Conservation (phyloP, 495 filamentous ascomycete species). For the Astrocystis sublimbata region DNA sequence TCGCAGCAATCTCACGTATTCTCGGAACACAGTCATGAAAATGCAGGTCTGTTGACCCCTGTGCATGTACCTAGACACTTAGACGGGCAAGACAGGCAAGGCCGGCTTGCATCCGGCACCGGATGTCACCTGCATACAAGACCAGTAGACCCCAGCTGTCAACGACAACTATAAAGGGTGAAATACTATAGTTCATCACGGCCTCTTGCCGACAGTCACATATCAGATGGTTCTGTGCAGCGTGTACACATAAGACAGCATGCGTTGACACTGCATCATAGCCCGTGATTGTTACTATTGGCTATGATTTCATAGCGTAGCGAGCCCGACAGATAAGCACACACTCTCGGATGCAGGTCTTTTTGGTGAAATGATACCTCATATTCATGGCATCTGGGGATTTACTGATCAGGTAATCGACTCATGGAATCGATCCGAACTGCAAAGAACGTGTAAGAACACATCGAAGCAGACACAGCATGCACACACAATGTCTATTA, state of each 20-base stretch:
- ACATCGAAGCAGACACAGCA: background rate
- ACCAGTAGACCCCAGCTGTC: background rate
- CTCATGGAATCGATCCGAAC: background rate
- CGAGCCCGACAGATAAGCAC: background rate
- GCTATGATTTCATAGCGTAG: background rate
- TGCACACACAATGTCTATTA: no score
- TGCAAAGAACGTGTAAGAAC: background rate
- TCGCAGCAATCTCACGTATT: background rate
- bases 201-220: conserved; percentile 3
- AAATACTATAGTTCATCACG: no score
- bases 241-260: no score
- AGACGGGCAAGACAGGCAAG: no score
- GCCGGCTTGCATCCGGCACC: no score
- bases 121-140: background rate
- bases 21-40: background rate
- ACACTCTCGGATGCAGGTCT: conserved; percentile 14
- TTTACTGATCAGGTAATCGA: background rate
- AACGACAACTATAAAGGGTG: background rate
- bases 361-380: background rate
- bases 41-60: background rate
- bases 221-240: conserved; percentile 4
- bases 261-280: background rate
- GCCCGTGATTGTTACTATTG: background rate
- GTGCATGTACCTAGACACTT: no score
- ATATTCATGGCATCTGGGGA: background rate